Base-by-base conservation (phyloP, 2,329 filamentous ascomycete genomes). In the Fusarium algeriense region DNA sequence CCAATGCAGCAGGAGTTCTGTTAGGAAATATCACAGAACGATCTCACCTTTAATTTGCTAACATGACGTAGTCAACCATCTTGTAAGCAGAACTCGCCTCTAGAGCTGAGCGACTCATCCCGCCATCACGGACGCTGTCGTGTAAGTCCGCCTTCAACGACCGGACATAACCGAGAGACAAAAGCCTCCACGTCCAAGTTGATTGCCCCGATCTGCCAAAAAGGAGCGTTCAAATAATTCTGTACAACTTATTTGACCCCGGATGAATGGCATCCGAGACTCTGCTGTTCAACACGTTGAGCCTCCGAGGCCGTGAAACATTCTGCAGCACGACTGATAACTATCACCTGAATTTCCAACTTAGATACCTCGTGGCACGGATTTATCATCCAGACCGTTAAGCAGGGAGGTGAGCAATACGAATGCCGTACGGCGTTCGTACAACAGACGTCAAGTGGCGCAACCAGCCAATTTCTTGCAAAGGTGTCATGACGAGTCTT, bases 401-500 rank as follows among this genome's bases (percentile, higher is more conserved):
- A 60, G 32, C 26, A 58, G 45, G 46, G 38, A 49, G 41, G 53
- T 53, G 38, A 69, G 45, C 53, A 71, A 73, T 73, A 73, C 70
- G 70, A 73, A 73, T 65, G 70, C 53, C 17, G 56, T 73, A 50
- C 44, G 19, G 38, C 15, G 34, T 68, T 73, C 56, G 70, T 73
- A 73, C 70, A 71, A 73, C 70, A 73, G 70, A 73, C 53, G 70
- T 73, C 70, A 73, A 45, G 59, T 68, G 63, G 67, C 56, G 55
- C 54, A 53, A 64, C 49, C 34, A 45, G 26, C 19, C 49, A 17
- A 40, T 62, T 55, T 30, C 15, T 62, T 45, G 48, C 48, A 41
- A 34, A 34, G 14, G 38, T 46, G 40, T 50, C 41, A 48, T 15
- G 14, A 48, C 28, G 38, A 57, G 44, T 37, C 14, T 26, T 40